Evolutionary conservation across 1,284 basidiomycete genomes (phyloP).

Genomic region (Neotropicomus parvogracilis): DNA sequence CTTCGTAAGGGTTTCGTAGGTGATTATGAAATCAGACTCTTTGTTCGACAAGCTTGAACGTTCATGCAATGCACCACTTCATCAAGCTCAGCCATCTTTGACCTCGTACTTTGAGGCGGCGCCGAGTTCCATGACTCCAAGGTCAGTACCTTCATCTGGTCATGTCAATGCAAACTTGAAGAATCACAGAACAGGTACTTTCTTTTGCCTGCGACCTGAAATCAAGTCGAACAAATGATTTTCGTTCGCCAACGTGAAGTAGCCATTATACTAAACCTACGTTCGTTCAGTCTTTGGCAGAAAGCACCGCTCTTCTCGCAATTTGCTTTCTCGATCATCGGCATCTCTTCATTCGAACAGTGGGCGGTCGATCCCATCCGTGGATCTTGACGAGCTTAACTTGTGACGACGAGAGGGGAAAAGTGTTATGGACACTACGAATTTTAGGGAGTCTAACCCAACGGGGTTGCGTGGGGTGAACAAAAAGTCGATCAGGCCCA

Average conservation of each 20-base stretch:
- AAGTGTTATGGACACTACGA: background rate
- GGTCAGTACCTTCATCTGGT: constrained; percentile 32
- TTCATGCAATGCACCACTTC: constrained; percentile 47
- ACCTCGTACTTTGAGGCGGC: constrained; percentile 64
- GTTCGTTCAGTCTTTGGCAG: constrained; percentile 36
- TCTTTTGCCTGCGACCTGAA: constrained; percentile 45
- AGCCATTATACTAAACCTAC: constrained; percentile 22
- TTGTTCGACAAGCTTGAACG: constrained; percentile 56
- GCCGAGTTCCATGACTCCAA: constrained; percentile 60
- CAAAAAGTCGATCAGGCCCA: constrained; percentile 70
- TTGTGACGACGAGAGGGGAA: background rate
- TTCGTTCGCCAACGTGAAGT: no score
- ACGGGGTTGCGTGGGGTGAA: constrained; percentile 68
- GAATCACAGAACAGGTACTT: constrained; percentile 37
- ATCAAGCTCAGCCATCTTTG: constrained; percentile 50
- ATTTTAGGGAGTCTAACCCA: constrained; percentile 62
- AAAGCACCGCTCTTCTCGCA: constrained; percentile 23
- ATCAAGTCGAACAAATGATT: constrained; percentile 13
- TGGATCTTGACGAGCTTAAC: constrained; percentile 61
- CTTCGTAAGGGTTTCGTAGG: background rate
- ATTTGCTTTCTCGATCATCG: constrained; percentile 16
- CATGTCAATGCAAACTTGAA: background rate
- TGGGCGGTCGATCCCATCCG: constrained; percentile 60
- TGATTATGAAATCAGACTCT: constrained; percentile 36
- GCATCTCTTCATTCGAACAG: constrained; percentile 60